phyloP scores from a whole-genome alignment of 176 grass and related monocot genomes.

The Musa beccarii region DNA sequence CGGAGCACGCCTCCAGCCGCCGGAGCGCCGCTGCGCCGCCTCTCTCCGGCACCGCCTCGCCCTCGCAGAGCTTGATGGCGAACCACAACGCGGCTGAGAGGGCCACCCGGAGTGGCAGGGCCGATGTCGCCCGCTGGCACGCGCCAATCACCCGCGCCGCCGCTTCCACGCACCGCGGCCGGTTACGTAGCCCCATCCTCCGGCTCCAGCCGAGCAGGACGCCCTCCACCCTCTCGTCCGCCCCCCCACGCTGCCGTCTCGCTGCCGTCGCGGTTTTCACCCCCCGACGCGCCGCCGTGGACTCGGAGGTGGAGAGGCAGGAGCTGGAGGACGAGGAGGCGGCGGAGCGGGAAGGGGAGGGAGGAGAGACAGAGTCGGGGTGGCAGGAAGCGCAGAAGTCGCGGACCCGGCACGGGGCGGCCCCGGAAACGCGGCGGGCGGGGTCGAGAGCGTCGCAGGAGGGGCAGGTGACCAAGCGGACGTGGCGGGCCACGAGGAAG shows the following conservation, averaged over 20 bases:
- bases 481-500: constrained; percentile 72
- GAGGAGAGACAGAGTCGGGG: not conserved
- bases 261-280: not conserved
- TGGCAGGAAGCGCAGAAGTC: constrained; percentile 4
- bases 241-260: not conserved
- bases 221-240: not conserved
- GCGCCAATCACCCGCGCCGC: not conserved
- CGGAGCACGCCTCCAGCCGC: constrained; percentile 13
- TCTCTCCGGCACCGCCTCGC: not conserved
- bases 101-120: not conserved
- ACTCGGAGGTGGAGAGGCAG: constrained; percentile 20
- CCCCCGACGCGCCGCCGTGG: not conserved
- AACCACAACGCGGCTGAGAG: constrained; percentile 14
- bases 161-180: constrained; percentile 2
- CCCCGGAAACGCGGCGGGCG: not conserved
- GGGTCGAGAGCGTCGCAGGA: not conserved
- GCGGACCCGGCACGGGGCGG: not conserved
- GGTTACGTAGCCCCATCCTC: constrained; percentile 4
- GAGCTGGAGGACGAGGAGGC: not conserved
- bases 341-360: not conserved
- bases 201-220: constrained; percentile 4
- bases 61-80: constrained; percentile 8
- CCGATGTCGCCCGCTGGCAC: not conserved
- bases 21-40: not conserved
- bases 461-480: constrained; percentile 36